Conservation (phyloP, 2,329 filamentous ascomycete genomes). For the Apiospora aurea region DNA sequence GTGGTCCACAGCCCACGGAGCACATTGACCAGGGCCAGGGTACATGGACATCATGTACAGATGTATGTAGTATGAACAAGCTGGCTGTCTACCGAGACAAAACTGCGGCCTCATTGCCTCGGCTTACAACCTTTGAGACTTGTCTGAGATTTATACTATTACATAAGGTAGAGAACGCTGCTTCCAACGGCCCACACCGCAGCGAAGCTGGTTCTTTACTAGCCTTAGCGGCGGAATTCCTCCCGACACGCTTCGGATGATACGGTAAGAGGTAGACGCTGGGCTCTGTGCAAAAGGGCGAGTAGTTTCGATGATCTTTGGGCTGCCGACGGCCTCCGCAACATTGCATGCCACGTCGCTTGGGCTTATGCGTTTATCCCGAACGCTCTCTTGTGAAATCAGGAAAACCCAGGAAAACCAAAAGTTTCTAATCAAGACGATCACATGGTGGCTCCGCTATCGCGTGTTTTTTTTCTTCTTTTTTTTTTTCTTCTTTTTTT, state of each 20-base stretch:
- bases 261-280: neutral
- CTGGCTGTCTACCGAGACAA: neutral
- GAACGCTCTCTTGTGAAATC: neutral
- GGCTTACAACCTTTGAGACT: conserved; percentile 7
- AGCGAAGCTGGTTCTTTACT: neutral
- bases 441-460: neutral
- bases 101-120: conserved; percentile 7
- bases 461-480: neutral
- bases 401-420: neutral
- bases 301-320: neutral
- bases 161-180: neutral
- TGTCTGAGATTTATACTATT: conserved; percentile 17
- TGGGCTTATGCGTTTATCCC: neutral
- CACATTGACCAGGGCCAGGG: neutral
- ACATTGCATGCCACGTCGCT: conserved; percentile 14
- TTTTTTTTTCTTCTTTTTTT: neutral
- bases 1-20: neutral
- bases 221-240: neutral
- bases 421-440: neutral
- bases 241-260: conserved; percentile 1
- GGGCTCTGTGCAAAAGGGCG: neutral
- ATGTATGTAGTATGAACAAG: too few species aligned
- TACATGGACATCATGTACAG: neutral
- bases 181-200: neutral
- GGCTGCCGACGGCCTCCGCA: conserved; percentile 7